Evolutionary conservation across 495 filamentous ascomycete species (phyloP), one percentile per base, ranked within the genome.

Genomic region (Pyronema omphalodes): DNA sequence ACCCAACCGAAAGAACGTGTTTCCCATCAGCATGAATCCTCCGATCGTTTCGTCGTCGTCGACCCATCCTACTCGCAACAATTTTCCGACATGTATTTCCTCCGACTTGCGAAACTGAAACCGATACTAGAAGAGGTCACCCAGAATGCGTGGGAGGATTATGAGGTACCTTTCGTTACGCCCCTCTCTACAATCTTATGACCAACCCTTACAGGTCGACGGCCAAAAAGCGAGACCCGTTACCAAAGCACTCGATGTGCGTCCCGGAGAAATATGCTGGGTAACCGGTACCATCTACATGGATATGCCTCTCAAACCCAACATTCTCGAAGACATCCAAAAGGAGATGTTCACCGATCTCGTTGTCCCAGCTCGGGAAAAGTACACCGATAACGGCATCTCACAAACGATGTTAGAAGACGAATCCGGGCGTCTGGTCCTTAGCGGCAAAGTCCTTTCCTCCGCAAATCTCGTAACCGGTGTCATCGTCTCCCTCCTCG

Each of bases 271-370:
- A 68, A 70, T 96, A 23, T 95, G 93, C 68, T 99, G 89, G 88
- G 83, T 99, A 45, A 73, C 77, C 0, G 93, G 93, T 7, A 99
- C 93, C 0, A 78, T 94, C 33, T 99, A 91, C 57, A 93, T 95
- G 82, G 88, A 95, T 55, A 86, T 96, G 86, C 81, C 84, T 12
- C 66, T 95, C 60, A 99, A 99, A 67, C 93, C 93, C 0, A 95
- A 94, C 62, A 88, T 99, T 69, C 71, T 99, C 35, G 89, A 94
- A 19, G 93, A 99, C 59, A 78, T 99, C 34, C 81, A 82, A 5
- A 93, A 93, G 68, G 87, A 96, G 82, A 83, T 86, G 62, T 94
- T 84, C 78, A 84, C 89, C 34, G 23, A 29, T 5, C 78, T 81
- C 1, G 84, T 84, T 1, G 87, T 86, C n/a, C 78, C 81, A 23